Evolutionary conservation across 2,329 filamentous ascomycete species (phyloP).

Genomic region (Aphanoascus verrucosus): DNA sequence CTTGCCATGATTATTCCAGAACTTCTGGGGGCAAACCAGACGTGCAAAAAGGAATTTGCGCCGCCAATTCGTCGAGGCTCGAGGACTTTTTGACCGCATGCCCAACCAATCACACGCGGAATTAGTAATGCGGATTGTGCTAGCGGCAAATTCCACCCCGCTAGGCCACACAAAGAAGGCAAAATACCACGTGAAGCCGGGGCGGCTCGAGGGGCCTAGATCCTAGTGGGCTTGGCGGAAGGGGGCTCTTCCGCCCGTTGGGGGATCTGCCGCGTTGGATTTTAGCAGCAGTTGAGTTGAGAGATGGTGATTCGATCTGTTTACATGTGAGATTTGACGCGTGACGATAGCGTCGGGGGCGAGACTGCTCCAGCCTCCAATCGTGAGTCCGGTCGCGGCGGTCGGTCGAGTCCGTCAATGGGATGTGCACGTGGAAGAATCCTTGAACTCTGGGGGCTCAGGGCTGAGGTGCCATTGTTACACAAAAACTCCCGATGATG

Average conservation of each 20-base stretch:
- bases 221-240: slow-evolving; percentile 3
- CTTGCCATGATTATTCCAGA: slow-evolving; percentile 6
- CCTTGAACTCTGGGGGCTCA: neutral
- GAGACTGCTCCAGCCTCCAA: neutral
- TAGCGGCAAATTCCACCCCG: neutral
- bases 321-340: neutral
- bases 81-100: neutral
- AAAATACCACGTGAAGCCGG: slow-evolving; percentile 7
- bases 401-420: neutral
- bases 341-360: neutral
- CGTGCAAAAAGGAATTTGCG: slow-evolving; percentile 2
- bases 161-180: slow-evolving; percentile 8
- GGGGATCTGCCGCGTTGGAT: neutral
- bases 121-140: slow-evolving; percentile 1
- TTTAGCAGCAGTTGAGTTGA: neutral
- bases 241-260: neutral
- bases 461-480: neutral
- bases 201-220: slow-evolving; percentile 3
- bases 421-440: neutral
- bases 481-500: neutral
- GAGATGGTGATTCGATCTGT: no score
- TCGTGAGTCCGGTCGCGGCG: no score
- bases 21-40: slow-evolving; percentile 5
- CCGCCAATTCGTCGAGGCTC: no score
- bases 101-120: slow-evolving; percentile 1